Conservation (phyloP, 2,329 filamentous ascomycete species). For the Rhynchosporium agropyri region DNA sequence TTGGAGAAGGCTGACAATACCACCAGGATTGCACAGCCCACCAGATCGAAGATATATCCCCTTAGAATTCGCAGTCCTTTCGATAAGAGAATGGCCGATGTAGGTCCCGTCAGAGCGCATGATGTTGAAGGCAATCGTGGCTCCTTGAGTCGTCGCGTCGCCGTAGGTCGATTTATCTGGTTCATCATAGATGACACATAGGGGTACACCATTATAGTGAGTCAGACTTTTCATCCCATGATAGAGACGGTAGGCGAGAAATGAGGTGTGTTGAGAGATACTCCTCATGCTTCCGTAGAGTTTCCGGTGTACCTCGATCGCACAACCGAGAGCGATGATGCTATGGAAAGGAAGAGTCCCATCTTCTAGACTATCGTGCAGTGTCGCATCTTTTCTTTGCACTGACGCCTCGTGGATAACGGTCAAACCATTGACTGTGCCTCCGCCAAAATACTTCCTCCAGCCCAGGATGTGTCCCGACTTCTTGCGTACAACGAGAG, state of each 20-base stretch:
- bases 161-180: slow-evolving; percentile 40
- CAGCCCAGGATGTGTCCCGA: slow-evolving; percentile 64
- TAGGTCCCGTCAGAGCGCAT: slow-evolving; percentile 69
- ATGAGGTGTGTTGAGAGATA: slow-evolving; percentile 71
- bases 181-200: slow-evolving; percentile 41
- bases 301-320: slow-evolving; percentile 67
- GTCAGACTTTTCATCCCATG: slow-evolving; percentile 58
- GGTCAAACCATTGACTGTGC: slow-evolving; percentile 87
- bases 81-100: slow-evolving; percentile 78
- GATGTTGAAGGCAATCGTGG: slow-evolving; percentile 83
- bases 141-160: slow-evolving; percentile 54
- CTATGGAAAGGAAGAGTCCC: slow-evolving; percentile 88
- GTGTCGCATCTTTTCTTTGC: slow-evolving; percentile 72
- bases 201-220: slow-evolving; percentile 62
- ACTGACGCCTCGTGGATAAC: slow-evolving; percentile 70
- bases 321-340: slow-evolving; percentile 78
- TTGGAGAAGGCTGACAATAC: slow-evolving; percentile 70
- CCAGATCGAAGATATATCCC: slow-evolving; percentile 84
- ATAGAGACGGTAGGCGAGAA: slow-evolving; percentile 62
- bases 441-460: slow-evolving; percentile 86
- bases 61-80: slow-evolving; percentile 80
- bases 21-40: slow-evolving; percentile 88
- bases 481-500: slow-evolving; percentile 74
- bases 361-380: slow-evolving; percentile 85
- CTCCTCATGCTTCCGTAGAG: slow-evolving; percentile 72